These are phyloP conservation scores for Larix kaempferi DNA, from an alignment of 75 land plant genomes.

Conservation along the genomic window DNA sequence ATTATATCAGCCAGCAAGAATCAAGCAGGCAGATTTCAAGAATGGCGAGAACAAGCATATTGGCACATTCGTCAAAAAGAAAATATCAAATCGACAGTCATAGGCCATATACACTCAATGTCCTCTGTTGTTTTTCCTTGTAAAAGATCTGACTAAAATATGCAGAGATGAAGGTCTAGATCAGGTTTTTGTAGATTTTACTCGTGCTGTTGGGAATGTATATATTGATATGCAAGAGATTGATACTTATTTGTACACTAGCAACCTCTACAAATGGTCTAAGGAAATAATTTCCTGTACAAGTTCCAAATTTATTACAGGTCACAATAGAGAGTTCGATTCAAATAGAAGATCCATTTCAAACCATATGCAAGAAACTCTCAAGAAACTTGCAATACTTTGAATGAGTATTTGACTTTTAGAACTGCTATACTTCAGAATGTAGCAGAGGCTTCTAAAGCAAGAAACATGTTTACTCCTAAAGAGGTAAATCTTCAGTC, in stretches of 20 bases:
- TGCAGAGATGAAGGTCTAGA: slow-evolving; percentile 92
- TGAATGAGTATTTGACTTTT: slow-evolving; percentile 59
- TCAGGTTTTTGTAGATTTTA: slow-evolving; percentile 80
- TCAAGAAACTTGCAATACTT: slow-evolving; percentile 76
- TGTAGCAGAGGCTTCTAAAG: slow-evolving; percentile 11
- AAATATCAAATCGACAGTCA: slow-evolving; percentile 64
- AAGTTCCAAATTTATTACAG: slow-evolving; percentile 65
- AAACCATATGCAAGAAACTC: slow-evolving; percentile 85
- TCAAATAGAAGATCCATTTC: slow-evolving; percentile 4
- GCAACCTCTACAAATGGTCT: slow-evolving; percentile 91
- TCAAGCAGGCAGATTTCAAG: too few species aligned
- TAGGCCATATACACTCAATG: slow-evolving; percentile 90
- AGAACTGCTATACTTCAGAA: slow-evolving; percentile 65
- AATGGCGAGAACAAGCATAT: slow-evolving; percentile 18
- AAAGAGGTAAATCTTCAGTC: too few species aligned
- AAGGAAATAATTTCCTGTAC: slow-evolving; percentile 53
- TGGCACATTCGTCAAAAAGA: slow-evolving; percentile 10
- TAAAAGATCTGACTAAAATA: slow-evolving; percentile 60
- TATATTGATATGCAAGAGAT: slow-evolving; percentile 62
- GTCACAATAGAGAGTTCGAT: slow-evolving; percentile 5
- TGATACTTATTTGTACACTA: slow-evolving; percentile 81
- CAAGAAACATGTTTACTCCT: too few species aligned
- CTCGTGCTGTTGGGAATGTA: slow-evolving; percentile 78
- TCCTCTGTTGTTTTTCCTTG: slow-evolving; percentile 72
- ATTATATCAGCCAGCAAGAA: too few species aligned